Base-by-base conservation (phyloP, 2,329 filamentous ascomycete species). In the Fonsecaea monophora region DNA sequence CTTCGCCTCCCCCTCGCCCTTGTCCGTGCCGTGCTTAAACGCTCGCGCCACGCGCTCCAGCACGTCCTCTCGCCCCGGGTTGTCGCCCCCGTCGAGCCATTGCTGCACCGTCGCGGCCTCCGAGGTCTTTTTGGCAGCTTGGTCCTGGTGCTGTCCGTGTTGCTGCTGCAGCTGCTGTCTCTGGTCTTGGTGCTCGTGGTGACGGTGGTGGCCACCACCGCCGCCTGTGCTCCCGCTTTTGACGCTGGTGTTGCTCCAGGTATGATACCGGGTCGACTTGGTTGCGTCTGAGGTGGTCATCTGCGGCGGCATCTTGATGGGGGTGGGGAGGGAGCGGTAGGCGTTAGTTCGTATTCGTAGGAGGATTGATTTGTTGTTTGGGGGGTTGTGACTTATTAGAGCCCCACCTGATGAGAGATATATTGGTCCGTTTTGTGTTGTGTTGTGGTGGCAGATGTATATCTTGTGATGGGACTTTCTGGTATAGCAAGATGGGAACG, bases 201-300 rank as follows among this genome's bases (percentile, higher is more conserved):
- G 30, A 30, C 34, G 12, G 32, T 37, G 60, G 9, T 34, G 18
- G 30, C 30, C 15, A 34, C 12, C 4, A 4, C 53, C 42, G n/a
- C 60, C 65, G 18, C 65, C 25, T 10, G 65, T 56, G 30, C 55
- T 59, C 12, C 65, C 66, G 58, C 62, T 68, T 18, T 42, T 53
- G 35, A 65, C 62, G 54, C 62, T 65, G 53, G 60, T 58, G 4
- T 53, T 68, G 66, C 65, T 67, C 25, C 62, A 68, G 10, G 63
- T 6, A 30, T 55, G 45, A 2, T 50, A n/a, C 8, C 45, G 45
- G 18, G 45, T 3, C 1, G 18, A 25, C 25, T 25, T 21, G 45
- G 18, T 21, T 3, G 45, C 12, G 45, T 50, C 21, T 9, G 45
- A 50, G 18, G 45, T 25, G 21, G 45, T 25, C 4, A 21, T 25